These are phyloP conservation scores for Eremothecium coryli DNA, from an alignment of 1,139 yeast species.

Conservation along the genomic window DNA sequence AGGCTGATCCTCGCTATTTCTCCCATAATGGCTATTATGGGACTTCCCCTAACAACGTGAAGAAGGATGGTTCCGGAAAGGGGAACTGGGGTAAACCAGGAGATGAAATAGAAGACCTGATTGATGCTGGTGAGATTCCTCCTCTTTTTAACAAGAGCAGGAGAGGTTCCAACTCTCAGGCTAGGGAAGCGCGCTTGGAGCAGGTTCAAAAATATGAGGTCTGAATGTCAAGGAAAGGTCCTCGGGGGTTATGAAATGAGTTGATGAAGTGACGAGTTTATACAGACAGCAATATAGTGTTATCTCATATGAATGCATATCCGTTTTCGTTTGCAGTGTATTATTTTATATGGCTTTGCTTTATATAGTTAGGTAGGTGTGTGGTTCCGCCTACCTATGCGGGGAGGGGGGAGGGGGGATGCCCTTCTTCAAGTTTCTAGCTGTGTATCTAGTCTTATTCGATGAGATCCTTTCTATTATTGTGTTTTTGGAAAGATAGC, in stretches of 20 bases:
- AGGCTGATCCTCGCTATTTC: constrained; percentile 60
- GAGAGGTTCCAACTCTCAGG: constrained; percentile 38
- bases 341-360: no score
- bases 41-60: constrained; percentile 63
- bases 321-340: no score
- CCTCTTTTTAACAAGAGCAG: constrained; percentile 35
- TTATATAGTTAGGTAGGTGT: no score
- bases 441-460: constrained; percentile 26
- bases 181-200: constrained; percentile 32
- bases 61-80: constrained; percentile 81
- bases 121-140: constrained; percentile 37
- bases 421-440: constrained; percentile 32
- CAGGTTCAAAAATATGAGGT: constrained; percentile 20
- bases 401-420: no score
- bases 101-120: constrained; percentile 49
- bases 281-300: background rate
- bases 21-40: constrained; percentile 62
- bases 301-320: background rate
- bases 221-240: no score
- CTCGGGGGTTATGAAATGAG: no score
- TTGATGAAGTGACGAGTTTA: background rate
- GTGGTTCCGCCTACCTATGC: no score
- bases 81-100: constrained; percentile 69
- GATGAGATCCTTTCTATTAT: constrained; percentile 28
- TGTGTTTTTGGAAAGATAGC: constrained; percentile 27